phyloP scores from a whole-genome alignment of 2,329 filamentous ascomycete species.

The Colletotrichum lentis region DNA sequence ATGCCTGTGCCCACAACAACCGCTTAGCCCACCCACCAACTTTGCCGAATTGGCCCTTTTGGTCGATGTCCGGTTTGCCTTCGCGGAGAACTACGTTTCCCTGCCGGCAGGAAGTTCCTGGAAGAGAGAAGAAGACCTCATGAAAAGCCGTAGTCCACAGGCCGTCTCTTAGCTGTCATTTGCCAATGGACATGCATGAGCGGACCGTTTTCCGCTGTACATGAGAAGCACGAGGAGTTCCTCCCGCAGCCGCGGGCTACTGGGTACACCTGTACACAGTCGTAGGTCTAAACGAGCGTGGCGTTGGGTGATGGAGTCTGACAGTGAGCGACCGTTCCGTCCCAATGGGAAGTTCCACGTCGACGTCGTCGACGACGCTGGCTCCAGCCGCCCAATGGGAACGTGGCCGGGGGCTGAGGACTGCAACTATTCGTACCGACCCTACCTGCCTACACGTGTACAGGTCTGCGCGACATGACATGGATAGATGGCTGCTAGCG shows the following conservation, averaged over 20 bases:
- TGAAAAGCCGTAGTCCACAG: slow-evolving; percentile 25
- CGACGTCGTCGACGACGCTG: slow-evolving; percentile 23
- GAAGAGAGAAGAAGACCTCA: slow-evolving; percentile 7
- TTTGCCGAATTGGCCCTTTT: not conserved
- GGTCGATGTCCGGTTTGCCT: not conserved
- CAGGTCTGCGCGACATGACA: slow-evolving; percentile 24
- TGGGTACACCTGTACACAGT: no score
- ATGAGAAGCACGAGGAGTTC: slow-evolving; percentile 36
- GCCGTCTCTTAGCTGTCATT: slow-evolving; percentile 16
- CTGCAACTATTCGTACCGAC: not conserved
- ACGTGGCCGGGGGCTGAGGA: slow-evolving; percentile 12
- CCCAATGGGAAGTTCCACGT: slow-evolving; percentile 28
- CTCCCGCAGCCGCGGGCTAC: slow-evolving; percentile 24
- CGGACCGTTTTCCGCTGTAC: slow-evolving; percentile 39
- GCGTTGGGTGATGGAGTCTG: slow-evolving; percentile 13
- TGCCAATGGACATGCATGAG: slow-evolving; percentile 35
- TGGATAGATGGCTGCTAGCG: slow-evolving; percentile 7
- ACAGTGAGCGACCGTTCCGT: slow-evolving; percentile 9
- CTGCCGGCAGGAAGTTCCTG: slow-evolving; percentile 26
- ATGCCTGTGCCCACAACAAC: not conserved
- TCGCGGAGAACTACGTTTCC: not conserved
- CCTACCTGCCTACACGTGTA: slow-evolving; percentile 3
- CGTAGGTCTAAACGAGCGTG: slow-evolving; percentile 27
- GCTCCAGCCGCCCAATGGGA: slow-evolving; percentile 22
- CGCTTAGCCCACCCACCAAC: not conserved